These are phyloP conservation scores for Trichoderma citrinoviride DNA, from an alignment of 2,329 filamentous ascomycete species.

Conservation along the genomic window DNA sequence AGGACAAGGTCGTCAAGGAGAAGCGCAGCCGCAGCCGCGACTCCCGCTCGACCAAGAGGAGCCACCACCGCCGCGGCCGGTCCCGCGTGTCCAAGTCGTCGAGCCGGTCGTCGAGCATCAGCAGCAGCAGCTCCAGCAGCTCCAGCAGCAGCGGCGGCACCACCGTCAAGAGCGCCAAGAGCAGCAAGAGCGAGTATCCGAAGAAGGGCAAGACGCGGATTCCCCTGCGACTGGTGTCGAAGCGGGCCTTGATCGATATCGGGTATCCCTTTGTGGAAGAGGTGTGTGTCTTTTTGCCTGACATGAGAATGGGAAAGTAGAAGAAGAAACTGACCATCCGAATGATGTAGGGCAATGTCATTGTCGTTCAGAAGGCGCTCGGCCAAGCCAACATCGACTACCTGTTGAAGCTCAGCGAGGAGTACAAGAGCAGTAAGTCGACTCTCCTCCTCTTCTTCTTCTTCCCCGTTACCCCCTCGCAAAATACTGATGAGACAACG, in stretches of 20 bases:
- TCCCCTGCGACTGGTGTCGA: conserved; percentile 74
- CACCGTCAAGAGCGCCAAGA: conserved; percentile 46
- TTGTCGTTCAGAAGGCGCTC: conserved; percentile 79
- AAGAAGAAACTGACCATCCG: conserved; percentile 17
- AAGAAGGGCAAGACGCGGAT: conserved; percentile 89
- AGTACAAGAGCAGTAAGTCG: conserved; percentile 61
- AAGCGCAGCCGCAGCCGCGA: conserved; percentile 42
- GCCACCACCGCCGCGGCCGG: conserved; percentile 41
- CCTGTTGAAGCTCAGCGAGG: conserved; percentile 77
- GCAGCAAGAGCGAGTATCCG: conserved; percentile 58
- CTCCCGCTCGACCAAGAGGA: conserved; percentile 40
- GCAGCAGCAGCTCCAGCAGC: conserved; percentile 39
- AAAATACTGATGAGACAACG: conserved; percentile 1
- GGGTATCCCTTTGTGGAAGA: conserved; percentile 87
- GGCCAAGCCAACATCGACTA: conserved; percentile 91
- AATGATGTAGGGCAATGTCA: conserved; percentile 63
- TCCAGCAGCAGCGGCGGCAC: conserved; percentile 45
- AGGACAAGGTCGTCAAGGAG: conserved; percentile 29
- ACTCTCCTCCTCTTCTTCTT: neutral
- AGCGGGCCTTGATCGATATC: conserved; percentile 76
- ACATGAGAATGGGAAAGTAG: too few species aligned
- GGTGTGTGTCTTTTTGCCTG: conserved; percentile 43
- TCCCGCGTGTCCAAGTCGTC: conserved; percentile 42
- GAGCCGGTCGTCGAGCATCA: conserved; percentile 47
- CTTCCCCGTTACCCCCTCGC: too few species aligned